phyloP scores from a whole-genome alignment of 2,329 filamentous ascomycete genomes.

The Fusarium sp. region DNA sequence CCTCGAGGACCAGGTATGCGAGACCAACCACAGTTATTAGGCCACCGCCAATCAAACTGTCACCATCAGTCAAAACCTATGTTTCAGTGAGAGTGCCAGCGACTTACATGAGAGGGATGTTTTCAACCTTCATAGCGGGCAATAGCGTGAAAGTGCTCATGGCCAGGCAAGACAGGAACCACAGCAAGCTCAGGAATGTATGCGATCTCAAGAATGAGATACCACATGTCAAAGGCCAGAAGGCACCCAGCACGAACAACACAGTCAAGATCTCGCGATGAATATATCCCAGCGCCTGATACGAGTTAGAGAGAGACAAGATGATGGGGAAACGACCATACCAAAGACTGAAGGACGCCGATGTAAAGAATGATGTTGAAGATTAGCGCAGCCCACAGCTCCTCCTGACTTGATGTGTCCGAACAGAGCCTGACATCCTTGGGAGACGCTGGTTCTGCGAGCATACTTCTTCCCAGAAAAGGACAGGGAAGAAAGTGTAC shows the following conservation, averaged over 20 bases:
- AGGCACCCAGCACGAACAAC: conserved; percentile 79
- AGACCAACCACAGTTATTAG: conserved; percentile 83
- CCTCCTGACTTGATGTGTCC: conserved; percentile 72
- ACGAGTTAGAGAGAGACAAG: conserved; percentile 9
- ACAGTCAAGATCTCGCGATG: conserved; percentile 87
- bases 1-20: conserved; percentile 84
- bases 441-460: conserved; percentile 74
- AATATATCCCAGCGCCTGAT: conserved; percentile 91
- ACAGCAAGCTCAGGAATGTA: conserved; percentile 72
- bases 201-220: conserved; percentile 77
- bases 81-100: too few species aligned
- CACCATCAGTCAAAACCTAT: conserved; percentile 17
- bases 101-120: conserved; percentile 77
- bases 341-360: conserved; percentile 81
- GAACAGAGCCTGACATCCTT: conserved; percentile 77
- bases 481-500: conserved; percentile 91
- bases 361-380: conserved; percentile 77
- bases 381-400: conserved; percentile 67
- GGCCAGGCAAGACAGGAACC: conserved; percentile 79
- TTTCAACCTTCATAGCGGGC: conserved; percentile 87
- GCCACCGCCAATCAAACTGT: conserved; percentile 77
- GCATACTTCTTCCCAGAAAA: conserved; percentile 98
- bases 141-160: conserved; percentile 95
- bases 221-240: conserved; percentile 85
- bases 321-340: conserved; percentile 54